Conservation (phyloP, 306 rosid species). For the Cicer pinnatifidum region DNA sequence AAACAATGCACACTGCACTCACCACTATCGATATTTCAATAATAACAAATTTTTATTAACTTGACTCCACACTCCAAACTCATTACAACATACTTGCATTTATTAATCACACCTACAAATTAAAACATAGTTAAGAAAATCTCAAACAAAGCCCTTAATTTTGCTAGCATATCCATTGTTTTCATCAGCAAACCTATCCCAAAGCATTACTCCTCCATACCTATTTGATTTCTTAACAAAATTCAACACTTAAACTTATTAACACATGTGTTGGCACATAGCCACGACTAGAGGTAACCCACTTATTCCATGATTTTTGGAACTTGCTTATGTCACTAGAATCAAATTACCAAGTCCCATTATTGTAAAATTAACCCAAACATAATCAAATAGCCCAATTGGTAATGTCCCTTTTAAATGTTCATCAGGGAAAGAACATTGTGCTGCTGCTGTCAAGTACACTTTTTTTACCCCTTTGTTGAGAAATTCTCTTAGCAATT, state of each 20-base stretch:
- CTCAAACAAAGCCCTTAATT: constrained; percentile 28
- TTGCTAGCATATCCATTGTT: constrained; percentile 19
- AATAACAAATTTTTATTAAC: not conserved
- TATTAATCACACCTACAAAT: not conserved
- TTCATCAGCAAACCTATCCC: constrained; percentile 37
- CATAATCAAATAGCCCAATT: constrained; percentile 57
- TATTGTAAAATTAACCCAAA: constrained; percentile 64
- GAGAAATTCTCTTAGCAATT: constrained; percentile 36
- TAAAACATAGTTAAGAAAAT: not conserved
- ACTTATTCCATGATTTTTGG: constrained; percentile 40
- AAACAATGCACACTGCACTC: too few species aligned
- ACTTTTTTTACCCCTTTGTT: constrained; percentile 34
- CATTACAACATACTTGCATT: not conserved
- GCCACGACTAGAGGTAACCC: constrained; percentile 40
- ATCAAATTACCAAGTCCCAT: constrained; percentile 43
- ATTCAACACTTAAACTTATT: constrained; percentile 36
- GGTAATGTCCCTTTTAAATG: constrained; percentile 46
- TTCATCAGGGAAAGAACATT: constrained; percentile 66
- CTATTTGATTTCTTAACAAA: constrained; percentile 40
- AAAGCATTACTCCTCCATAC: constrained; percentile 48
- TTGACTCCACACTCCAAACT: constrained; percentile 20
- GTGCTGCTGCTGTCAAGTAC: constrained; percentile 62
- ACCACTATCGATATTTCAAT: not conserved
- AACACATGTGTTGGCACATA: constrained; percentile 30
- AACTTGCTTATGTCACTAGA: constrained; percentile 17